phyloP scores from a whole-genome alignment of 106 monocot species.

The Gastrodia elata region DNA sequence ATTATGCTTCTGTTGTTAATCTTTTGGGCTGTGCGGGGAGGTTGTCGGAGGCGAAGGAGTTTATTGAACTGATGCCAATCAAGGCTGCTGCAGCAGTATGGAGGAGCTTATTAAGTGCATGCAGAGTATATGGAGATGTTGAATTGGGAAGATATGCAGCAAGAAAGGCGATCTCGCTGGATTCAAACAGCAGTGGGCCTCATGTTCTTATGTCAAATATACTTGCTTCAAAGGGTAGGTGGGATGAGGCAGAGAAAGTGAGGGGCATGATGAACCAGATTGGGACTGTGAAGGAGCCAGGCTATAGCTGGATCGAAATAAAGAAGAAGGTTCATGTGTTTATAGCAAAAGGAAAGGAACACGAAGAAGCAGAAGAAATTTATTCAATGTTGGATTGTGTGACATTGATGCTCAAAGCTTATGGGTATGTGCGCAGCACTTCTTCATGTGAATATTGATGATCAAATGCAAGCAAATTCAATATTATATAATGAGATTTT shows the following conservation, averaged over 20 bases:
- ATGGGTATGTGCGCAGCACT: constrained; percentile 13
- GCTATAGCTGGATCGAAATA: constrained; percentile 56
- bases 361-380: constrained; percentile 25
- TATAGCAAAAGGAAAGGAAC: constrained; percentile 31
- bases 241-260: constrained; percentile 52
- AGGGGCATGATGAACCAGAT: constrained; percentile 36
- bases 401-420: constrained; percentile 22
- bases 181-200: constrained; percentile 53
- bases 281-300: constrained; percentile 42
- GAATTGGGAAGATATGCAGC: constrained; percentile 75
- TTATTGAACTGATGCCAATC: constrained; percentile 59
- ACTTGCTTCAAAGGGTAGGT: constrained; percentile 68
- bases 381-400: constrained; percentile 32
- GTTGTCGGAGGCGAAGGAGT: constrained; percentile 51
- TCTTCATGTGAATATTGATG: too few species aligned
- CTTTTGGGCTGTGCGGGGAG: constrained; percentile 66
- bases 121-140: constrained; percentile 49
- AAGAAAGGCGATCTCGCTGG: constrained; percentile 31
- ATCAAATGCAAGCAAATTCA: too few species aligned
- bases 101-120: constrained; percentile 68
- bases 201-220: constrained; percentile 82
- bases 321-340: constrained; percentile 40
- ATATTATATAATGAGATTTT: too few species aligned
- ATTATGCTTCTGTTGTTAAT: constrained; percentile 71
- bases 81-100: constrained; percentile 50